Conservation (phyloP, 371 early-diverging fungal species). For the Polyrhizophydium stewartii region DNA sequence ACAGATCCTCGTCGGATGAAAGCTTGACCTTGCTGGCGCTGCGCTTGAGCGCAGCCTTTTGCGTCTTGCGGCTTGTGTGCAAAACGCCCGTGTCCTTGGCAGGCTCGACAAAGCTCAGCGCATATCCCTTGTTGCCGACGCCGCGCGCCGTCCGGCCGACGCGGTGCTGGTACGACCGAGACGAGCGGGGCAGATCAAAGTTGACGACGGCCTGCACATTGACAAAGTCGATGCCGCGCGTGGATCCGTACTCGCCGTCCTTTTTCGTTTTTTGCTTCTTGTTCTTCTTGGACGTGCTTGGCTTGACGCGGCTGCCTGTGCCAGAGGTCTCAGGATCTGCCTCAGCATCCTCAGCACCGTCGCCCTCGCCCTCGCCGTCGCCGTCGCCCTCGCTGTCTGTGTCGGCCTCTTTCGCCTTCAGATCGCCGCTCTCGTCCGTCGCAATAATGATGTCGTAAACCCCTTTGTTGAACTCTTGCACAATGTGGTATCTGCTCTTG, state of each 20-base stretch:
- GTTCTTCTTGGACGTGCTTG: constrained; percentile 13
- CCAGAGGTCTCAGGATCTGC: constrained; percentile 7
- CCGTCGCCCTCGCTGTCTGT: constrained; percentile 21
- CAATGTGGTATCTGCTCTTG: constrained; percentile 83
- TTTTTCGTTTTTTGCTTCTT: constrained; percentile 17
- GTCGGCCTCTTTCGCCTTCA: constrained; percentile 16
- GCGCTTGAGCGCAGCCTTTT: constrained; percentile 35
- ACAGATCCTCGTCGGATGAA: constrained; percentile 58
- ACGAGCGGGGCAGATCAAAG: constrained; percentile 92
- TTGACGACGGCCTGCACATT: constrained; percentile 94
- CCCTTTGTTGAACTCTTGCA: constrained; percentile 96
- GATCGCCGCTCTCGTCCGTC: constrained; percentile 71
- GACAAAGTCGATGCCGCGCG: constrained; percentile 96
- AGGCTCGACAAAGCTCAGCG: constrained; percentile 70
- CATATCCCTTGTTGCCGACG: constrained; percentile 79
- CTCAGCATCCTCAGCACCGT: constrained; percentile 20
- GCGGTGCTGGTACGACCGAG: constrained; percentile 93
- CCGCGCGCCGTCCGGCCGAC: constrained; percentile 97
- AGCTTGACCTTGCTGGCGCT: constrained; percentile 22
- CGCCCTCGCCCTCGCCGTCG: constrained; percentile 18
- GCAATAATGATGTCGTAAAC: constrained; percentile 94
- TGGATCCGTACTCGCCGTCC: constrained; percentile 85
- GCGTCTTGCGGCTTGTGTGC: constrained; percentile 16
- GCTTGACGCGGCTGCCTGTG: constrained; percentile 7
- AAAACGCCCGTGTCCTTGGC: constrained; percentile 11